Evolutionary conservation across 140 eudicot species (phyloP).

Genomic region (Anethum foeniculum): DNA sequence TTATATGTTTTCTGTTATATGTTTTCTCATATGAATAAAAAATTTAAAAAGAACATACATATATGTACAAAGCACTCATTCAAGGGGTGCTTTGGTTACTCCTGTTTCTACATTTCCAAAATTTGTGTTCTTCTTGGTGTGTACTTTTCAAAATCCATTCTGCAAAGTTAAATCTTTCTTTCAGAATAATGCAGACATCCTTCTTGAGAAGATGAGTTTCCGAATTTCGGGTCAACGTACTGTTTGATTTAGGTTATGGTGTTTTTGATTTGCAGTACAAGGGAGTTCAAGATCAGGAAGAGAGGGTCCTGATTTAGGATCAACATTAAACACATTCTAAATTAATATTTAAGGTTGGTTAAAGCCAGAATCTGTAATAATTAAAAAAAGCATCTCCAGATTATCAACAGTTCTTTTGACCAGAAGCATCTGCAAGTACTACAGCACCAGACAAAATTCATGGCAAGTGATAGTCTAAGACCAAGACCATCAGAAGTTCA

Average conservation of each 20-base stretch:
- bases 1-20: background rate
- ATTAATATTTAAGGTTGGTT: slow-evolving; percentile 34
- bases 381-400: slow-evolving; percentile 39
- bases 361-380: slow-evolving; percentile 68
- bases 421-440: slow-evolving; percentile 45
- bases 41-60: slow-evolving; percentile 7
- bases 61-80: background rate
- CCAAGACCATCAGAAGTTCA: slow-evolving; percentile 58
- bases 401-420: slow-evolving; percentile 30
- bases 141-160: background rate
- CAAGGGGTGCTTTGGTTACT: background rate
- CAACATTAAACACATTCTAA: slow-evolving; percentile 51
- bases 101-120: background rate
- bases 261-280: slow-evolving; percentile 25
- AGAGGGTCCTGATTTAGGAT: slow-evolving; percentile 69
- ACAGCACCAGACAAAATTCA: slow-evolving; percentile 36
- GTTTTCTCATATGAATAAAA: slow-evolving; percentile 18
- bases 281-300: slow-evolving; percentile 61
- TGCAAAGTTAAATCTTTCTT: background rate
- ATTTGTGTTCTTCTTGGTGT: background rate
- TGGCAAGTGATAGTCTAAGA: slow-evolving; percentile 53
- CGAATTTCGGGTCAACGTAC: background rate
- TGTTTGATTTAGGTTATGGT: background rate
- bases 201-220: slow-evolving; percentile 9
- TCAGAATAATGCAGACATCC: background rate